Evolutionary conservation across 2,329 filamentous ascomycete species (phyloP).

Genomic region (Penicillium sp.): DNA sequence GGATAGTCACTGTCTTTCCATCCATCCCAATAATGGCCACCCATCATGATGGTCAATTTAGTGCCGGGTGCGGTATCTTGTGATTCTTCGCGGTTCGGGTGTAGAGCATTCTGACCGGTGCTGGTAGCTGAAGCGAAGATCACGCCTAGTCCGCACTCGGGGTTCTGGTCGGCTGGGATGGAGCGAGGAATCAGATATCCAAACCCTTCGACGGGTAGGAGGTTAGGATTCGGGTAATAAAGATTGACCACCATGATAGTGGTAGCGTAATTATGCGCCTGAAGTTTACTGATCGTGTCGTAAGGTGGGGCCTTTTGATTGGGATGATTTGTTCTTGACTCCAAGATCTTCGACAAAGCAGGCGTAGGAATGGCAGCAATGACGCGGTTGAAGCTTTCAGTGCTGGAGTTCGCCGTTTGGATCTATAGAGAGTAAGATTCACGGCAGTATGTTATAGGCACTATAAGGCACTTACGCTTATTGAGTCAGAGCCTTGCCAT

Average conservation of each 20-base stretch:
- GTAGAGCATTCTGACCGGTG: conserved; percentile 42
- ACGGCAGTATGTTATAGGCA: not conserved
- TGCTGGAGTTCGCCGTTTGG: conserved; percentile 4
- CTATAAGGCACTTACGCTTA: conserved; percentile 23
- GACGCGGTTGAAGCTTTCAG: conserved; percentile 28
- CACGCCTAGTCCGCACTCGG: conserved; percentile 81
- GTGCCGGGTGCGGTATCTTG: conserved; percentile 62
- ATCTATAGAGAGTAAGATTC: conserved; percentile 19
- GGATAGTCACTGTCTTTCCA: conserved; percentile 57
- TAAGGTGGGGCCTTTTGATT: conserved; percentile 9
- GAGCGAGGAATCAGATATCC: conserved; percentile 87
- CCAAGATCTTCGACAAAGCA: conserved; percentile 27
- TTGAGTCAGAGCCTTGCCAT: conserved; percentile 12
- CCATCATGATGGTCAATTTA: conserved; percentile 91
- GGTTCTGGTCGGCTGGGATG: conserved; percentile 68
- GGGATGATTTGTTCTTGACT: conserved; percentile 5
- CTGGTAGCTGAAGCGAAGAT: conserved; percentile 79
- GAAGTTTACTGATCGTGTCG: conserved; percentile 23
- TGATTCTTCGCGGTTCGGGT: not conserved
- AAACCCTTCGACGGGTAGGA: conserved; percentile 71
- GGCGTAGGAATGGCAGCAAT: conserved; percentile 34
- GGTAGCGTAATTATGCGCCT: conserved; percentile 58
- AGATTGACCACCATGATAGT: conserved; percentile 92
- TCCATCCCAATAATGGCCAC: conserved; percentile 85
- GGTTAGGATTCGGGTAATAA: conserved; percentile 66